These are phyloP conservation scores for Blastocystis sp. DNA, from an alignment of 352 stramenopile genomes.

Conservation along the genomic window DNA sequence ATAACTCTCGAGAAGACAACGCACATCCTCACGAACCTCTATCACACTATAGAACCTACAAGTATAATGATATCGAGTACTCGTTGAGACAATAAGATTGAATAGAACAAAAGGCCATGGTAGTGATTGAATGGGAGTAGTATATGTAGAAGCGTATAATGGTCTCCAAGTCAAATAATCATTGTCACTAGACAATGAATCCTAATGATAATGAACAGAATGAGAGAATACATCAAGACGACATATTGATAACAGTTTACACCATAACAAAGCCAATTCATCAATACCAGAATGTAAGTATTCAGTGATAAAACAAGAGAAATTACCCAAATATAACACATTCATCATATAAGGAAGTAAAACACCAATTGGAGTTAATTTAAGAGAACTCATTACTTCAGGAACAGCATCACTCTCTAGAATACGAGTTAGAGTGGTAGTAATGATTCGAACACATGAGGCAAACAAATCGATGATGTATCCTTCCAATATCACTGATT, in stretches of 20 bases:
- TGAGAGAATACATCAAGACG: background rate
- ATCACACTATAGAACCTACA: conserved; percentile 9
- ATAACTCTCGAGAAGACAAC: conserved; percentile 15
- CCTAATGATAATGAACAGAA: background rate
- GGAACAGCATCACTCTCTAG: background rate
- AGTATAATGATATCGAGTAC: conserved; percentile 20
- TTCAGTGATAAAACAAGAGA: background rate
- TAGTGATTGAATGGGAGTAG: background rate
- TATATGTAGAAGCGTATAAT: background rate
- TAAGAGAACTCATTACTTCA: conserved; percentile 7
- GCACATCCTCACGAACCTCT: background rate
- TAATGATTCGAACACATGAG: background rate
- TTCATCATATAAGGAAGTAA: background rate
- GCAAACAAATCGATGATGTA: conserved; percentile 13
- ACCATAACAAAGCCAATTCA: conserved; percentile 8
- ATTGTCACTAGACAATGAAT: background rate
- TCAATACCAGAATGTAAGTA: background rate
- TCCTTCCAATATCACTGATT: conserved; percentile 15
- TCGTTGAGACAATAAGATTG: conserved; percentile 1
- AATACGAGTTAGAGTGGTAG: background rate
- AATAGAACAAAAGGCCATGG: conserved; percentile 12
- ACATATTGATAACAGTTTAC: background rate
- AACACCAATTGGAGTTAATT: background rate
- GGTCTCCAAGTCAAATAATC: background rate
- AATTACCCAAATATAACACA: conserved; percentile 19